Percentiles rank a stretch among this genome's conserved stretches.
phyloP scores from a whole-genome alignment of 805 yeast species.

The Saccharomyces jurei region DNA sequence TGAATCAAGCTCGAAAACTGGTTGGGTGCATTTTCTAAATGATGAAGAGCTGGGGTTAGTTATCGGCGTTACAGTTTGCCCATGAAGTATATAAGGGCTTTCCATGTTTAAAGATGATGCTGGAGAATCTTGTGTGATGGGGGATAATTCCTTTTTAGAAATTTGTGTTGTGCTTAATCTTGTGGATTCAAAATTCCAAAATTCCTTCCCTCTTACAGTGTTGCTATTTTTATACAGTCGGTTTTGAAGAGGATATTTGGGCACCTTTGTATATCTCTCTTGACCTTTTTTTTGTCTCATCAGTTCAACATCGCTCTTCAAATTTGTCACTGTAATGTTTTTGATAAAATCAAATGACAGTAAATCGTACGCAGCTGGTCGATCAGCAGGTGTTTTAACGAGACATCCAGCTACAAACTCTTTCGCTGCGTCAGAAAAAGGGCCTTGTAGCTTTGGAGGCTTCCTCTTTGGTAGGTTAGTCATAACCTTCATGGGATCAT shows the following conservation, averaged over 20 bases:
- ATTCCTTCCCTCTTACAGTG: constrained; percentile 7
- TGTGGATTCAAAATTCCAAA: constrained; percentile 10
- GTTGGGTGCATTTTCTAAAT: constrained; percentile 12
- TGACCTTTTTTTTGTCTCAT: constrained; percentile 25
- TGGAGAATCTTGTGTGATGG: constrained; percentile 8
- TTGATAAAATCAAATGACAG: constrained; percentile 47
- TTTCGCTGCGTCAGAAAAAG: constrained; percentile 32
- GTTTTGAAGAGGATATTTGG: constrained; percentile 33
- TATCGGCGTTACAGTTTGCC: constrained; percentile 15
- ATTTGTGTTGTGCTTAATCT: not conserved
- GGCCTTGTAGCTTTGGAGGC: constrained; percentile 26
- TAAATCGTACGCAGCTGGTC: constrained; percentile 57
- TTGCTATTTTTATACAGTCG: constrained; percentile 20
- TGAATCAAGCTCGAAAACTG: constrained; percentile 12
- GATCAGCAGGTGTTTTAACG: constrained; percentile 50
- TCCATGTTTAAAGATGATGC: constrained; percentile 12
- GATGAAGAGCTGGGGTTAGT: constrained; percentile 17
- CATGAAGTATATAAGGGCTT: constrained; percentile 6
- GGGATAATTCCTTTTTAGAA: not conserved
- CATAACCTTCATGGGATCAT: constrained; percentile 71
- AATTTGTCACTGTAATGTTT: constrained; percentile 30
- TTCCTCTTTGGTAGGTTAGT: constrained; percentile 35
- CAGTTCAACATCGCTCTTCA: constrained; percentile 35
- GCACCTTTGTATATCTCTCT: constrained; percentile 23
- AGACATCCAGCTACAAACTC: constrained; percentile 60